Evolutionary conservation across 305 asterid genomes (phyloP).

Genomic region (Plantago coronopus): DNA sequence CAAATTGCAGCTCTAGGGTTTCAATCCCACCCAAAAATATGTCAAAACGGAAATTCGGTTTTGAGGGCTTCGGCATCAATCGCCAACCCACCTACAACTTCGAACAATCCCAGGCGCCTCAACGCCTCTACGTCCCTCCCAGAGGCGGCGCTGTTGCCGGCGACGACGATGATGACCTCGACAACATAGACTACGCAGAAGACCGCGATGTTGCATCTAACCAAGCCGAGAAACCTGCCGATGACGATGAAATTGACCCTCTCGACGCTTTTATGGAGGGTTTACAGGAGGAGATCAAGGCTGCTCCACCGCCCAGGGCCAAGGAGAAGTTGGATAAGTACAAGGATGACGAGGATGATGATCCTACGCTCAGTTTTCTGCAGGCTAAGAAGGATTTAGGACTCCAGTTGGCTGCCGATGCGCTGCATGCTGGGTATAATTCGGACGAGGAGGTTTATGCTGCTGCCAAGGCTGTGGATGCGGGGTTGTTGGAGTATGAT

Average conservation of each 20-base stretch:
- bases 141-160: constrained; percentile 49
- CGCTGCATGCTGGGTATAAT: constrained; percentile 86
- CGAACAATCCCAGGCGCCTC: constrained; percentile 74
- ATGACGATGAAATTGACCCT: constrained; percentile 75
- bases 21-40: constrained; percentile 30
- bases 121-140: constrained; percentile 72
- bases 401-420: constrained; percentile 92
- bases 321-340: constrained; percentile 80
- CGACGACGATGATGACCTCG: constrained; percentile 68
- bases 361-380: constrained; percentile 79
- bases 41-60: constrained; percentile 91
- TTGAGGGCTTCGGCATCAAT: constrained; percentile 85
- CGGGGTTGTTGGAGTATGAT: constrained; percentile 83
- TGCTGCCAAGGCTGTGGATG: constrained; percentile 95
- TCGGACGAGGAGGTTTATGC: constrained; percentile 99
- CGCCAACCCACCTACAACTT: constrained; percentile 81
- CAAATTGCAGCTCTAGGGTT: constrained; percentile 48
- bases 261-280: constrained; percentile 98
- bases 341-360: constrained; percentile 71
- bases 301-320: constrained; percentile 74
- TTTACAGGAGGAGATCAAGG: constrained; percentile 77
- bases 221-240: constrained; percentile 22
- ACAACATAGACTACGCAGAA: constrained; percentile 62
- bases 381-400: constrained; percentile 87
- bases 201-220: constrained; percentile 25